Base-by-base conservation (phyloP, 2,329 filamentous ascomycete species). In the Pseudogymnoascus sp. region DNA sequence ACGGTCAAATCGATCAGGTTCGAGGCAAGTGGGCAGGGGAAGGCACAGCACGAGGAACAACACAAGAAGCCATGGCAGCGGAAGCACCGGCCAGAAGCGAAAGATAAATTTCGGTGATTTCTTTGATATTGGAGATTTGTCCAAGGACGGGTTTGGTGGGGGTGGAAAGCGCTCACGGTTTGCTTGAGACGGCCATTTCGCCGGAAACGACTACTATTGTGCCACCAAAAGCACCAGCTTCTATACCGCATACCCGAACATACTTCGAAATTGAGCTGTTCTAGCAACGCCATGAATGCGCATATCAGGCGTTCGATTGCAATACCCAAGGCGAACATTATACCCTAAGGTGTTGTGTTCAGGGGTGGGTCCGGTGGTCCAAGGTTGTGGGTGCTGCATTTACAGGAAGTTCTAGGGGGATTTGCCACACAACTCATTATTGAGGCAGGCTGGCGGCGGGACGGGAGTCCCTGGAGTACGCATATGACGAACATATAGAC, bases 91-190 rank as follows among this genome's bases (percentile, higher is more conserved):
- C 1, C 81, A 85, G 68, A 93, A 93, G 74, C 82, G 89, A 44
- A 84, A 88, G 69, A 81, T 90, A 68, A 88, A 89, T 69, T 82
- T 90, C 69, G 84, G 85, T 23, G 89, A 92, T 70, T 86, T 91
- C 62, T 92, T 92, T 71, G 88, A 91, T 70, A 77, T 89, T 6
- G 84, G 84, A 62, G 85, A 84, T 66, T 73, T 89, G 60, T 83
- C 83, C 47, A 88, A 87, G 70, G 87, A 90, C 64, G 65, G 66
- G n/a, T 69, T 68, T 67, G 71, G 71, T 59, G 71, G 73, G 21
- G 61, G 61, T 2, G 72, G 72, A 53, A 74, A 74, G 66, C 69
- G 73, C 44, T 71, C 72, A 50, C 68, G 69, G 66, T 73, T 70
- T 67, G 65, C 68, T 53, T 74, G 67, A 73, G 50, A 56, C 10